phyloP scores from a whole-genome alignment of 2,329 filamentous ascomycete species.

The Paraphaeosphaeria sporulosa region DNA sequence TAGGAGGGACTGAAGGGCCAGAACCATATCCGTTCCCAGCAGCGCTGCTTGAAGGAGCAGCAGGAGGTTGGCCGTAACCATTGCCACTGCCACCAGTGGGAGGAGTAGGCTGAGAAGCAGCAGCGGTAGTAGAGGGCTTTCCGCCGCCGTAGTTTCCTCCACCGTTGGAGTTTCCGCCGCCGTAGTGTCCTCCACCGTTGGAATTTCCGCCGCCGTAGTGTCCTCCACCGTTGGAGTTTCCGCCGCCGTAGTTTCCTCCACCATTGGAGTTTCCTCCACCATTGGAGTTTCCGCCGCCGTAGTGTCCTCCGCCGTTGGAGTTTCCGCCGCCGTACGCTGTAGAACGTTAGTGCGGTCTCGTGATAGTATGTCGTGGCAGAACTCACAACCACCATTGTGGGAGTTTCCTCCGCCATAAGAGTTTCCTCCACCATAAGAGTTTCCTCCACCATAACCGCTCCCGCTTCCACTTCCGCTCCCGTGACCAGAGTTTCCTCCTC shows the following conservation, averaged over 20 bases:
- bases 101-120: conserved; percentile 8
- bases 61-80: not conserved
- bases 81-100: conserved; percentile 5
- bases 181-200: not conserved
- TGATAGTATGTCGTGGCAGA: too few species aligned
- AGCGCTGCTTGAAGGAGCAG: not conserved
- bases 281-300: not conserved
- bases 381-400: not conserved
- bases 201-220: too few species aligned
- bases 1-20: not conserved
- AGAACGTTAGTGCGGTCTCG: too few species aligned
- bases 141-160: not conserved
- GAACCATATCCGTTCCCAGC: not conserved
- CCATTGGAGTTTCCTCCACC: not conserved
- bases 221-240: not conserved
- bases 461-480: too few species aligned
- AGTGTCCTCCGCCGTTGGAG: not conserved
- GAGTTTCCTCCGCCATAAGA: too few species aligned
- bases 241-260: too few species aligned
- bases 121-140: not conserved
- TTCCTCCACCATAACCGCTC: not conserved
- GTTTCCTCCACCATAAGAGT: not conserved
- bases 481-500: not conserved
- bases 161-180: not conserved
- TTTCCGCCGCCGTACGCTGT: too few species aligned